Evolutionary conservation across 257 asterid genomes (phyloP).

Genomic region (Salvia hispanica): DNA sequence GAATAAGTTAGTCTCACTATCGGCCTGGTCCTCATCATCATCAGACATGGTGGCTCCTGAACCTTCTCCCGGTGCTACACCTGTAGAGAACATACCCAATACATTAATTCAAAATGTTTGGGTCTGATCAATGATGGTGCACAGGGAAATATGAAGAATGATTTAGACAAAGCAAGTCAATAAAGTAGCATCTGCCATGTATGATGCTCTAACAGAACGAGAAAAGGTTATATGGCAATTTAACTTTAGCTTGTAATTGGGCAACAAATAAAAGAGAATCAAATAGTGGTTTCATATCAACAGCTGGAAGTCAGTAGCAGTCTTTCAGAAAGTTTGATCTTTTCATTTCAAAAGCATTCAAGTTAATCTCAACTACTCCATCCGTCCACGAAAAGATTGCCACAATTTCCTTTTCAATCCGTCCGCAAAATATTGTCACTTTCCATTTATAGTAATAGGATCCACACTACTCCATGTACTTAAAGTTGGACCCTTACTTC

Average conservation of each 20-base stretch:
- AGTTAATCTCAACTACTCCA: neutral
- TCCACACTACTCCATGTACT: no score
- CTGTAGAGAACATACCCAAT: conserved; percentile 42
- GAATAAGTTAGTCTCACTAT: conserved; percentile 79
- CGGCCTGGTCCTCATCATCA: conserved; percentile 90
- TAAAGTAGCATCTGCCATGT: neutral
- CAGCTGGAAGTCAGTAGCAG: neutral
- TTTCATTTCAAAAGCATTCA: neutral
- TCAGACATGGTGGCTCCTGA: conserved; percentile 99
- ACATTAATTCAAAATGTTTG: neutral
- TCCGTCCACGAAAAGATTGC: no score
- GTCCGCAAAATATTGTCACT: no score
- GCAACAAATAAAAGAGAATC: neutral
- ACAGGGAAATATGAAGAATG: neutral
- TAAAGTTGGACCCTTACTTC: no score
- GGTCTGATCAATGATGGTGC: neutral
- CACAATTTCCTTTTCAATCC: no score
- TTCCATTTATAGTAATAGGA: no score
- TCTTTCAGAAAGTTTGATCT: neutral
- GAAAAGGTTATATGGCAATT: neutral
- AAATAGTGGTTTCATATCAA: neutral
- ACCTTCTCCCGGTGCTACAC: conserved; percentile 96
- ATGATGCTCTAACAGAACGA: conserved; percentile 1
- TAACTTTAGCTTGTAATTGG: neutral
- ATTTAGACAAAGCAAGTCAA: neutral